Conservation (phyloP, 129 eudicot genomes). For the Arctium lappa region DNA sequence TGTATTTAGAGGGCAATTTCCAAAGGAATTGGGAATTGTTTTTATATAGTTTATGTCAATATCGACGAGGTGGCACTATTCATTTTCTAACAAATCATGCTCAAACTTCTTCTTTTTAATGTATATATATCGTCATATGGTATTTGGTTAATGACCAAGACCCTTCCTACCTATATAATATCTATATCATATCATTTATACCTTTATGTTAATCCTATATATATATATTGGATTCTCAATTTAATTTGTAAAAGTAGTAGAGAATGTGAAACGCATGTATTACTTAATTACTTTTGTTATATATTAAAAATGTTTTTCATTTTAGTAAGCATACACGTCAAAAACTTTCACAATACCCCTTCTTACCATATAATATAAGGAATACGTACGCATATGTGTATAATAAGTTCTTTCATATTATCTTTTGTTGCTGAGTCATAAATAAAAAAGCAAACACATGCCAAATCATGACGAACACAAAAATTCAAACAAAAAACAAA, state of each 20-base stretch:
- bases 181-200: not conserved
- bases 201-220: not conserved
- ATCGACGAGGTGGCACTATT: constrained; percentile 29
- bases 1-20: constrained; percentile 8
- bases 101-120: constrained; percentile 7
- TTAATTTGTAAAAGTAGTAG: not conserved
- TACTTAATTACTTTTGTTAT: not conserved
- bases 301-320: not conserved
- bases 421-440: not conserved
- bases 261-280: not conserved
- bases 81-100: constrained; percentile 11
- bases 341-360: not conserved
- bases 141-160: constrained; percentile 28
- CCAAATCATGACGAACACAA: constrained; percentile 18
- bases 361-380: not conserved
- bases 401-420: not conserved
- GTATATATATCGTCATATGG: not conserved
- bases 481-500: constrained; percentile 9
- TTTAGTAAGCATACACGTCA: constrained; percentile 27
- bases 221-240: no score
- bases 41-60: constrained; percentile 14
- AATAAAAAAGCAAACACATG: constrained; percentile 10
- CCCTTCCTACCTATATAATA: constrained; percentile 6
- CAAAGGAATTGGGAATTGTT: constrained; percentile 18
- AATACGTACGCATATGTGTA: constrained; percentile 6